Evolutionary conservation across 768 basidiomycete species (phyloP).

Genomic region (Amyloporia xantha): DNA sequence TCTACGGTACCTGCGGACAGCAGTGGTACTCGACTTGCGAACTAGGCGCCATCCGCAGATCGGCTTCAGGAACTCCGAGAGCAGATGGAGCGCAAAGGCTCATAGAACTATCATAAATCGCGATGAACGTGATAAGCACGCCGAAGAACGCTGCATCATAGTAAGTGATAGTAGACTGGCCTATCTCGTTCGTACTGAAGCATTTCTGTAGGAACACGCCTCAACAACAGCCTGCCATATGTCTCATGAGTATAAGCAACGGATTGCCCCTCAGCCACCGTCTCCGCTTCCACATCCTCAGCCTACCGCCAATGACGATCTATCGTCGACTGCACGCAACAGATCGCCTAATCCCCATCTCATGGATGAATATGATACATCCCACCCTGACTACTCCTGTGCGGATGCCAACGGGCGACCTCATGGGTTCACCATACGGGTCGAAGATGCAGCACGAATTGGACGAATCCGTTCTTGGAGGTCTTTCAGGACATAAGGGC

Average conservation of each 20-base stretch:
- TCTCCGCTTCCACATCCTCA: conserved; percentile 27
- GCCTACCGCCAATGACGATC: conserved; percentile 27
- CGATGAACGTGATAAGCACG: no score
- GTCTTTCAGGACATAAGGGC: conserved; percentile 15
- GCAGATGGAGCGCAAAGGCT: no score
- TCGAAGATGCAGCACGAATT: conserved; percentile 54
- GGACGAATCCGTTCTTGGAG: conserved; percentile 47
- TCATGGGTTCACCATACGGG: conserved; percentile 21
- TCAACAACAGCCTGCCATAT: conserved; percentile 50
- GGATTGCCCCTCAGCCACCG: conserved; percentile 39
- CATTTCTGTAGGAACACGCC: conserved; percentile 57
- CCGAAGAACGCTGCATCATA: conserved; percentile 59
- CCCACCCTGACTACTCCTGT: conserved; percentile 12
- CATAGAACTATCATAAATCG: no score
- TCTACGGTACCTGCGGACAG: no score
- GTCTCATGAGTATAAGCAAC: conserved; percentile 50
- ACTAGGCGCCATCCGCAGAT: no score
- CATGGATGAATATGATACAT: conserved; percentile 23
- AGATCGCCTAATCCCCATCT: conserved; percentile 27
- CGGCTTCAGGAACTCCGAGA: no score
- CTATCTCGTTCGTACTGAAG: no score
- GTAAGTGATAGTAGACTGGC: no score
- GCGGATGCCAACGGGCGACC: conserved; percentile 29
- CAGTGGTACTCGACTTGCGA: no score
- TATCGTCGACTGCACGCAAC: conserved; percentile 28